A percentile compares a stretch with the other conserved stretches of the same genome.
phyloP scores from a whole-genome alignment of 345 rosid genomes.

The Brassica cretica region DNA sequence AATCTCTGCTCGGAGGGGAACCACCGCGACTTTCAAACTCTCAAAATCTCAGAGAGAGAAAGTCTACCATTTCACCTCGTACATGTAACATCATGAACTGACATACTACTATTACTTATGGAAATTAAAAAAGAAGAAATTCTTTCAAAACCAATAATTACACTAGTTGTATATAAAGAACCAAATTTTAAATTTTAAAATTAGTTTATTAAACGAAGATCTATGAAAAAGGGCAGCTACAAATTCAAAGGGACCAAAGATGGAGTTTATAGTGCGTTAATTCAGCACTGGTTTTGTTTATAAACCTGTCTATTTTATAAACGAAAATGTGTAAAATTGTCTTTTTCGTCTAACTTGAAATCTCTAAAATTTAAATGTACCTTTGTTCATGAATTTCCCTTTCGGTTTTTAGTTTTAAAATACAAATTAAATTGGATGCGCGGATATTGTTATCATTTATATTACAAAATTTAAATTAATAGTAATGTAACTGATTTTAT shows the following conservation, averaged over 20 bases:
- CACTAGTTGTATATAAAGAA: neutral
- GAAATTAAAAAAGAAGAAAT: neutral
- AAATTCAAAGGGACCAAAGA: neutral
- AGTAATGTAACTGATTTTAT: no score
- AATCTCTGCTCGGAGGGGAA: no score
- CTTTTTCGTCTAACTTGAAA: neutral
- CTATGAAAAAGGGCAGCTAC: neutral
- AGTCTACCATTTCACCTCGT: no score
- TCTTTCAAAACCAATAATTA: neutral
- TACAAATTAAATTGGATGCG: no score
- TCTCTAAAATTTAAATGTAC: neutral
- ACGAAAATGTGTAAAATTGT: neutral
- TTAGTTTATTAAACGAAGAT: neutral
- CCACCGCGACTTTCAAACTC: no score
- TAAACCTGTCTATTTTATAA: no score
- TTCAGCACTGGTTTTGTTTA: neutral
- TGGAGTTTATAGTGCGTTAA: neutral
- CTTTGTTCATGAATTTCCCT: neutral
- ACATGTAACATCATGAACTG: no score
- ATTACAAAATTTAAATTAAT: no score
- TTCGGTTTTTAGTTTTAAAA: neutral
- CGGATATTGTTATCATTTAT: no score
- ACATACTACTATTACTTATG: neutral
- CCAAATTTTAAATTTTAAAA: neutral
- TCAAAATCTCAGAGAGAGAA: no score